Percentiles rank a stretch among this genome's conserved stretches.
phyloP scores from a whole-genome alignment of 1,139 yeast species.

The Suhomyces coccinellae region DNA sequence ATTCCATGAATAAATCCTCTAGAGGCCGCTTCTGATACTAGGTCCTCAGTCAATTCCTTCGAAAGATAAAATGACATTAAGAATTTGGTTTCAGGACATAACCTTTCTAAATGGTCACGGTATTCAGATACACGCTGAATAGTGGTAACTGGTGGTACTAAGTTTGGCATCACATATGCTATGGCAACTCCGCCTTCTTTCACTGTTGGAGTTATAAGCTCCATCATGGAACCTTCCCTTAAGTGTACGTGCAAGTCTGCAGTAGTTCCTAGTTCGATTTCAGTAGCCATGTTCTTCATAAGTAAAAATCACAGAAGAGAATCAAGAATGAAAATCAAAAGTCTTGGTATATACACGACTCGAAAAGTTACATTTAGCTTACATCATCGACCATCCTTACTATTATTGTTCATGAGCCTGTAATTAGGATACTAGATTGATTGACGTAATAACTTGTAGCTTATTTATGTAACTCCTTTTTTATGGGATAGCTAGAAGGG shows the following conservation, averaged over 20 bases:
- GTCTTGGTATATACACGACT: no score
- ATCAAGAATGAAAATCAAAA: no score
- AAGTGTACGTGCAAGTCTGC: constrained; percentile 97
- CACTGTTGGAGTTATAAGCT: constrained; percentile 85
- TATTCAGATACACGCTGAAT: constrained; percentile 71
- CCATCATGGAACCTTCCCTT: constrained; percentile 92
- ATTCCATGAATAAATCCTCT: constrained; percentile 75
- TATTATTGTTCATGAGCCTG: no score
- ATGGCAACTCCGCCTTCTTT: constrained; percentile 87
- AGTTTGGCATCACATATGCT: constrained; percentile 94
- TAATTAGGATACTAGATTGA: no score
- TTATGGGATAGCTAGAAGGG: no score
- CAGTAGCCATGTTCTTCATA: constrained; percentile 12
- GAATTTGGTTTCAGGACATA: constrained; percentile 83
- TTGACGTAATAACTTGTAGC: no score
- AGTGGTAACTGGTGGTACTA: constrained; percentile 90
- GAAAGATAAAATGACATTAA: constrained; percentile 87
- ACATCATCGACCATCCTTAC: no score
- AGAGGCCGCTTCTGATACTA: constrained; percentile 76
- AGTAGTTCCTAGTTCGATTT: constrained; percentile 71
- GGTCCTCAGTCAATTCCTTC: constrained; percentile 78
- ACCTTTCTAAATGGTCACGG: constrained; percentile 58
- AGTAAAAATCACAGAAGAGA: no score
- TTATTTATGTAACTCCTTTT: no score
- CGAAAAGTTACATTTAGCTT: no score